Base-by-base conservation (phyloP, 2,329 filamentous ascomycete species). In the Helminthosporium solani region DNA sequence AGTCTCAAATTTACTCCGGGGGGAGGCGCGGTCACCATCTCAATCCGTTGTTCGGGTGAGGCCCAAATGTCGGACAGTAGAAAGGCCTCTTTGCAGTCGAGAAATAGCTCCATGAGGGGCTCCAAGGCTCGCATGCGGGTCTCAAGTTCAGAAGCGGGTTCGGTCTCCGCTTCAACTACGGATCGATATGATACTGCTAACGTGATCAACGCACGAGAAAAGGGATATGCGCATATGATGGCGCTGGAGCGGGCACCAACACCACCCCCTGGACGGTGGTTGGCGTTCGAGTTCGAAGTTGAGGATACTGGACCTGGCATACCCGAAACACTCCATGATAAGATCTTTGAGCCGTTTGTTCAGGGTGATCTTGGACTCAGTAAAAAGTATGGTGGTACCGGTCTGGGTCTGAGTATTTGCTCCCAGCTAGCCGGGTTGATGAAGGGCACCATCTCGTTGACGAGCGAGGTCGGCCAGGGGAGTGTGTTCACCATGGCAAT, bases 321-420 rank as follows among this genome's bases (percentile, higher is more conserved):
- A 45, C 83, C 89, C 0, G 80, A 84, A 6, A 75, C 86, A 53
- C 81, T 95, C 68, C 89, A 90, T 57, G 77, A 88, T 46, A 85
- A 85, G 56, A 89, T 96, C 8, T 96, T 96, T 64, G 91, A 96
- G 67, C 91, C 91, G 0, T 96, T 96, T 63, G 88, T 96, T 0
- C 91, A 96, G 69, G 91, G 88, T n/a, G 90, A 96, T 63, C 74
- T 94, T 1, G 88, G 90, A 1, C 73, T 96, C 14, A 95, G 87
- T 73, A 95, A 90, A 68, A 94, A 94, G 62, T 95, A 86, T 63
- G 90, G 90, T 15, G 91, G 91, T 14, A 96, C 91, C 1, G 91
- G 91, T 3, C 75, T 96, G 1, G 91, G 91, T 1, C 70, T 96
- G 44, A 92, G 87, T 61, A 96, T 96, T 59, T 95, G 90, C 70